Conservation (phyloP, 1,284 basidiomycete genomes). For the Ganoderma lingzhi region DNA sequence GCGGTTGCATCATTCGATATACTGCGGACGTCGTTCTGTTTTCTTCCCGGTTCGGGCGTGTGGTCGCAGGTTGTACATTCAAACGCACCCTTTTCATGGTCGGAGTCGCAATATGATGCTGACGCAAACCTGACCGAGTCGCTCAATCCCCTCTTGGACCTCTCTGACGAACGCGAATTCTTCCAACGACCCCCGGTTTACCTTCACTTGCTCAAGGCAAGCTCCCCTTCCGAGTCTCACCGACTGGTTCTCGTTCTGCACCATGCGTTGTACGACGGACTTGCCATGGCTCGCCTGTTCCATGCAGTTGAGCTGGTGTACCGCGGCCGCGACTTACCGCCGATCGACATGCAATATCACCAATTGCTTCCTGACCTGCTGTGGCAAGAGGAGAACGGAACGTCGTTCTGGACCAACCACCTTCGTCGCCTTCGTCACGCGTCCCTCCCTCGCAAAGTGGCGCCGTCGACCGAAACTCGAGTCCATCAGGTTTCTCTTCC, state of each 20-base stretch:
- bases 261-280: conserved; percentile 60
- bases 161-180: conserved; percentile 28
- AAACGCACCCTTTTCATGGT: conserved; percentile 45
- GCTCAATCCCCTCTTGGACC: conserved; percentile 23
- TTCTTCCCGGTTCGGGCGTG: conserved; percentile 44
- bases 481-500: conserved; percentile 19
- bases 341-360: conserved; percentile 44
- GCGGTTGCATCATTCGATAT: conserved; percentile 46
- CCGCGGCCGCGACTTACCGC: conserved; percentile 30
- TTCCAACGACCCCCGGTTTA: conserved; percentile 46
- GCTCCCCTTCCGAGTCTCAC: conserved; percentile 23
- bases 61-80: conserved; percentile 58
- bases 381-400: conserved; percentile 49
- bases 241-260: conserved; percentile 54
- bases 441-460: conserved; percentile 25
- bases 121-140: conserved; percentile 26
- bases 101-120: conserved; percentile 30
- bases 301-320: conserved; percentile 47
- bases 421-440: conserved; percentile 42
- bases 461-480: conserved; percentile 8
- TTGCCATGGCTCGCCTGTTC: conserved; percentile 50
- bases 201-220: conserved; percentile 37
- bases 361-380: conserved; percentile 44
- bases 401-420: conserved; percentile 48
- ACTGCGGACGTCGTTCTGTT: conserved; percentile 58